Conservation (phyloP, 2,329 filamentous ascomycete species). For the Phialemonium atrogriseum region DNA sequence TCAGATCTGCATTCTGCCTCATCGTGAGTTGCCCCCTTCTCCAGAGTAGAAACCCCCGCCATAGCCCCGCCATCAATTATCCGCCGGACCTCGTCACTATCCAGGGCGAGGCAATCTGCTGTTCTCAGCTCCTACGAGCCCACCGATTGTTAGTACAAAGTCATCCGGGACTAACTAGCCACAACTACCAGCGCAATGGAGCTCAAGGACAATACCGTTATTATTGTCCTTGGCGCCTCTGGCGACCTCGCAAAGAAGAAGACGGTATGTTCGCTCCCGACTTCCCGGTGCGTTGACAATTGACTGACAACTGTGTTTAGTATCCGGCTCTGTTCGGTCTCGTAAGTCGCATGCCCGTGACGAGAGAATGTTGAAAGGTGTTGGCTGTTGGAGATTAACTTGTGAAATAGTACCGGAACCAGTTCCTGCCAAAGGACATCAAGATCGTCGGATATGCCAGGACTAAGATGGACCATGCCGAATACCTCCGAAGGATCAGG, state of each 20-base stretch:
- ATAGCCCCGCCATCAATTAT: conserved; percentile 9
- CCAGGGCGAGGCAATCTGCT: neutral
- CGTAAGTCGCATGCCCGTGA: conserved; percentile 62
- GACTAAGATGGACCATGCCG: conserved; percentile 97
- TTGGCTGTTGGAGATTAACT: too few relatives aligned
- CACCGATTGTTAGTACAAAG: too few relatives aligned
- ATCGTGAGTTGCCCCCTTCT: conserved; percentile 24
- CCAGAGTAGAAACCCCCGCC: too few relatives aligned
- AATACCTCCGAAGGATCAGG: conserved; percentile 89
- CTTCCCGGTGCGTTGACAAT: conserved; percentile 8
- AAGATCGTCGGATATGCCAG: conserved; percentile 97
- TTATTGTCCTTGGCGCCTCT: conserved; percentile 92
- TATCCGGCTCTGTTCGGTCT: conserved; percentile 97
- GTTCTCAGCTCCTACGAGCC: neutral
- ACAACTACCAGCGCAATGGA: conserved; percentile 62
- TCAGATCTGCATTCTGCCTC: conserved; percentile 18
- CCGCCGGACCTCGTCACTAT: too few relatives aligned
- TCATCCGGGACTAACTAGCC: conserved; percentile 27
- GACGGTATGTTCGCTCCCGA: conserved; percentile 52
- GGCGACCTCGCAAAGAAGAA: conserved; percentile 99
- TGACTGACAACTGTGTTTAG: conserved; percentile 35
- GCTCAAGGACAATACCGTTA: conserved; percentile 97
- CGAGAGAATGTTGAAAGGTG: too few relatives aligned
- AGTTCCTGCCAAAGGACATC: conserved; percentile 95
- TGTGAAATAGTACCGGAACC: conserved; percentile 75